Percentiles rank a stretch among this genome's conserved stretches.
Evolutionary conservation across 208 protist species (phyloP).

Genomic region (Crithidia sp.): DNA sequence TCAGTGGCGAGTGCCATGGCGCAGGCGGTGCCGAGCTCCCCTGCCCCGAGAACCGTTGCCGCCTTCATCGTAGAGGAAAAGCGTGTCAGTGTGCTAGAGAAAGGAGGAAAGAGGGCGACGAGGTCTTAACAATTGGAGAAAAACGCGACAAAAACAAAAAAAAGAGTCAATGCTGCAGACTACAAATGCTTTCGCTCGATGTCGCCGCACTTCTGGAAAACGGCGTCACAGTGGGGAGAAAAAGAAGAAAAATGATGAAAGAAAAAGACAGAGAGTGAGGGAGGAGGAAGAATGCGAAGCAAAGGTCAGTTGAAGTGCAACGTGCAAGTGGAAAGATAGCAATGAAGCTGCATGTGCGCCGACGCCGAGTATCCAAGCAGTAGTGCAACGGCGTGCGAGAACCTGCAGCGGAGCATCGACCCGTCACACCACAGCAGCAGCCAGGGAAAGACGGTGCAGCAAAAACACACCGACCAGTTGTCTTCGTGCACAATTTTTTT

Average conservation of each 20-base stretch:
- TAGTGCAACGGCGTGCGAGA: no score
- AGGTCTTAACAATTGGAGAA: no score
- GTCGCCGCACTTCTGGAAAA: not conserved
- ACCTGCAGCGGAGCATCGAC: no score
- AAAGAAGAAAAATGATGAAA: not conserved
- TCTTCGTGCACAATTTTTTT: no score
- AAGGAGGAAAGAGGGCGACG: constrained; percentile 6
- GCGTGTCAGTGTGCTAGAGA: constrained; percentile 8
- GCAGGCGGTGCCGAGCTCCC: constrained; percentile 74
- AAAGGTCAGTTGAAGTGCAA: not conserved
- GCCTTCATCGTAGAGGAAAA: constrained; percentile 27
- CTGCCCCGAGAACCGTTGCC: constrained; percentile 63
- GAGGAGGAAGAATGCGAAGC: not conserved
- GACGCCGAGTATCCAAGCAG: no score
- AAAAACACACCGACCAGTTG: no score
- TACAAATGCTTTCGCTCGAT: not conserved
- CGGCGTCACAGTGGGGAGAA: not conserved
- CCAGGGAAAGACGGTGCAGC: no score
- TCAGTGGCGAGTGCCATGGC: constrained; percentile 59
- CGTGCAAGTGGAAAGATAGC: no score
- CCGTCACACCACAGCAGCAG: no score
- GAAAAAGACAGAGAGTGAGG: not conserved
- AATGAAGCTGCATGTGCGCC: no score
- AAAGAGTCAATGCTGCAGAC: not conserved
- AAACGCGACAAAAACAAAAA: constrained; percentile 21